Evolutionary conservation across 371 early-diverging fungal species (phyloP).

Genomic region (Rhizopus arrhizus): DNA sequence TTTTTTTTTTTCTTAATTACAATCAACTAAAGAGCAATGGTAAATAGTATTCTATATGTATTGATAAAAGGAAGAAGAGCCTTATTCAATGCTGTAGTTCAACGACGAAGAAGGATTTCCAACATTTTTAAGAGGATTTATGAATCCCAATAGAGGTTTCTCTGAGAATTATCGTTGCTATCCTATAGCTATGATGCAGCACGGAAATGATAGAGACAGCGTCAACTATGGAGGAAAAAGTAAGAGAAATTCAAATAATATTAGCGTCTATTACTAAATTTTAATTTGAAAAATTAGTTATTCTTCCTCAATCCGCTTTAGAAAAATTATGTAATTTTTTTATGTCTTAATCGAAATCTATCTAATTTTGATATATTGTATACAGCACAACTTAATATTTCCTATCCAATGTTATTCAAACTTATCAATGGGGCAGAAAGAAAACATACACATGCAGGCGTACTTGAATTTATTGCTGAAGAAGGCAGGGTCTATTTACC

Average conservation of each 20-base stretch:
- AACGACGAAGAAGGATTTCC: conserved; percentile 45
- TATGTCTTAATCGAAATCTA: neutral
- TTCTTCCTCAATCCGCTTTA: conserved; percentile 89
- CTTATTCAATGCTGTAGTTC: neutral
- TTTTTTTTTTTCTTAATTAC: too few species aligned
- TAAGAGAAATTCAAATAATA: conserved; percentile 31
- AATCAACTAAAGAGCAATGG: neutral
- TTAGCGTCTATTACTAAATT: neutral
- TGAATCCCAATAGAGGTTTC: conserved; percentile 55
- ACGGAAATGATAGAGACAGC: conserved; percentile 71
- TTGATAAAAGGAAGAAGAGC: neutral
- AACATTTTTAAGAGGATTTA: conserved; percentile 36
- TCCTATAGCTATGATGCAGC: conserved; percentile 81
- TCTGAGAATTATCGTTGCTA: conserved; percentile 76
- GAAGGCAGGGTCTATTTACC: conserved; percentile 97
- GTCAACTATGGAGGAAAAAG: conserved; percentile 87
- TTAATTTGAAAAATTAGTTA: conserved; percentile 50
- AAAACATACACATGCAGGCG: conserved; percentile 91
- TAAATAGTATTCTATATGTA: too few species aligned
- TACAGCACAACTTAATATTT: conserved; percentile 81
- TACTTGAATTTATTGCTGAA: conserved; percentile 98
- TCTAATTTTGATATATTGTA: neutral
- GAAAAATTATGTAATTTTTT: conserved; percentile 73
- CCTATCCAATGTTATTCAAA: conserved; percentile 92
- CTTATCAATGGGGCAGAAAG: conserved; percentile 61